Evolutionary conservation across 768 basidiomycete species (phyloP), one percentile per base, ranked within the genome.

Genomic region (Calocybe gangraenosa): DNA sequence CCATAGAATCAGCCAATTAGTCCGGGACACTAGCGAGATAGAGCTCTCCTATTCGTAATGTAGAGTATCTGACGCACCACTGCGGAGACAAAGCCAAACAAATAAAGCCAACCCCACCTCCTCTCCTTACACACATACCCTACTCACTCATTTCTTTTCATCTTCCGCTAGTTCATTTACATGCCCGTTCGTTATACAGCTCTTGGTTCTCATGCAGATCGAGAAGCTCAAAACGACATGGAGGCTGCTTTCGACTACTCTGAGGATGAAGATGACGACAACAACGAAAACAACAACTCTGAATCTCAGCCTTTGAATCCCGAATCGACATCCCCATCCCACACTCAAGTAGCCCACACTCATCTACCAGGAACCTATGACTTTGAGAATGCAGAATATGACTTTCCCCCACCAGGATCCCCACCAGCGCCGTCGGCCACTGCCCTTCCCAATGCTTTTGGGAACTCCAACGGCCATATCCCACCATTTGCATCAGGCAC

Each of bases 181-280:
- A 75, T 75, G 74, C 61, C 81, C 54, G 74, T 70, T 53, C 77
- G 79, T 54, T 89, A 89, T 73, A 79, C 80, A 1, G 79, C 85
- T 48, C 65, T 88, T 36, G 81, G 76, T 52, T 72, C 76, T 17
- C 69, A 68, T 54, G 65, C 71, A 14, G 76, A 77, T 58, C 67
- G 64, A 37, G 66, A 73, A 44, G 61, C 69, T 7, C 66, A 71
- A 37, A 60, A 73, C 47, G 84, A 65, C 44, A 81, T 93, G 78
- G 85, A 92, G 58, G 89, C 89, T 18, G 90, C 92, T 1, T 93
- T 93, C 53, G 83, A 84, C 60, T 85, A 87, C 53, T 76, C 80
- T 3, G 88, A 89, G 44, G 83, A 83, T 49, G 82, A 86, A 37
- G 79, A 79, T 47, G 78, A 78, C 53, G 70, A 75, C 23, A 61